phyloP scores from a whole-genome alignment of 2,329 filamentous ascomycete genomes.

The Elsinoe batatas region DNA sequence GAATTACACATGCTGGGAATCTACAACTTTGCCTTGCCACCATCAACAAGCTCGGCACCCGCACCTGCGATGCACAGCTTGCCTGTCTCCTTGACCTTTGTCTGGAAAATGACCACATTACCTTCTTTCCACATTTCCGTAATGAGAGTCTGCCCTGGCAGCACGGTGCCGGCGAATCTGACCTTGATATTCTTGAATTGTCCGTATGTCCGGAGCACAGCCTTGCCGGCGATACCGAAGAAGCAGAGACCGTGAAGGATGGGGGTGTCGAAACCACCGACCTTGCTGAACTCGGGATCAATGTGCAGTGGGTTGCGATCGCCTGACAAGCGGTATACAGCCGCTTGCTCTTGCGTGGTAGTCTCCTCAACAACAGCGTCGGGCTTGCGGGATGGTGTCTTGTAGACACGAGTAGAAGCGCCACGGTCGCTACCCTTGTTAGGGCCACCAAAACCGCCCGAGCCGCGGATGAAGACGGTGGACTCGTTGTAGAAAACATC shows the following conservation, averaged over 20 bases:
- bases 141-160: constrained; percentile 79
- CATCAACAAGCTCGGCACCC: constrained; percentile 60
- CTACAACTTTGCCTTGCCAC: constrained; percentile 42
- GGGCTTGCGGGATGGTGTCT: constrained; percentile 63
- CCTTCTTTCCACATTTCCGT: constrained; percentile 94
- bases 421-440: constrained; percentile 70
- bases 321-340: constrained; percentile 83
- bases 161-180: constrained; percentile 73
- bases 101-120: constrained; percentile 70
- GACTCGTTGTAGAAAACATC: constrained; percentile 95
- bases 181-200: constrained; percentile 87
- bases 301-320: constrained; percentile 96
- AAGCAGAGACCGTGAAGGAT: constrained; percentile 97
- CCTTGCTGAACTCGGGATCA: constrained; percentile 86
- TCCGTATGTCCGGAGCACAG: constrained; percentile 75
- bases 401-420: constrained; percentile 68
- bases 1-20: constrained; percentile 5
- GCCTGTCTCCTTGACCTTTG: constrained; percentile 83
- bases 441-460: constrained; percentile 79
- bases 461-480: constrained; percentile 84
- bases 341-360: constrained; percentile 85
- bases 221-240: constrained; percentile 85
- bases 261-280: constrained; percentile 86
- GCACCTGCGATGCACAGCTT: constrained; percentile 77
- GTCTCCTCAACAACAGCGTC: constrained; percentile 76